Conservation (phyloP, 306 rosid species). For the Cicer arietinum region DNA sequence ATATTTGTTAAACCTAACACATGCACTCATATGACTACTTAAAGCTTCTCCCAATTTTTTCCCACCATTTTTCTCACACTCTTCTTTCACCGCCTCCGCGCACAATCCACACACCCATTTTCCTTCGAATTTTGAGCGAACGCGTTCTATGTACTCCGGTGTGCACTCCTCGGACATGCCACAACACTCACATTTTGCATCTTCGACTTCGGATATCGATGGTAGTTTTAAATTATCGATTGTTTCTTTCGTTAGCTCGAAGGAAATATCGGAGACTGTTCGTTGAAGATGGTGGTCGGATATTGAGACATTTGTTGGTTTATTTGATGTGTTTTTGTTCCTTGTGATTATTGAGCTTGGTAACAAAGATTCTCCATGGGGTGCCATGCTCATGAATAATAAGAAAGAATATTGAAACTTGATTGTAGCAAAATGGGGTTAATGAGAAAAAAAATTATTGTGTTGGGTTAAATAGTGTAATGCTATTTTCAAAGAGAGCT, state of each 20-base stretch:
- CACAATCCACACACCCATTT: conserved; percentile 90
- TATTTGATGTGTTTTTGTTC: conserved; percentile 46
- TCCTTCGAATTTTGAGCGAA: conserved; percentile 69
- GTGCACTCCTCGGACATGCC: conserved; percentile 98
- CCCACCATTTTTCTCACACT: conserved; percentile 83
- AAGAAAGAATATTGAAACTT: conserved; percentile 26
- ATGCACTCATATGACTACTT: conserved; percentile 74
- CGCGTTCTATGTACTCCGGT: conserved; percentile 71
- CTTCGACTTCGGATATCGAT: conserved; percentile 73
- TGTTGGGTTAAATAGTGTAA: not conserved
- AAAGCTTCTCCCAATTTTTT: conserved; percentile 68
- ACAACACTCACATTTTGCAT: conserved; percentile 92
- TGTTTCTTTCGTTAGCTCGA: conserved; percentile 63
- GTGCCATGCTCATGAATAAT: conserved; percentile 59
- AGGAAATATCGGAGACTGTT: conserved; percentile 79
- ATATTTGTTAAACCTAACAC: conserved; percentile 79
- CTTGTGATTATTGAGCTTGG: conserved; percentile 40
- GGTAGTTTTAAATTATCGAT: conserved; percentile 54
- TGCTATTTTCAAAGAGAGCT: not conserved
- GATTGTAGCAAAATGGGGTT: conserved; percentile 18
- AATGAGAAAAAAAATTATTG: not conserved
- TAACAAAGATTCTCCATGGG: conserved; percentile 70
- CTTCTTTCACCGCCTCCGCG: conserved; percentile 89
- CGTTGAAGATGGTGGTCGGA: conserved; percentile 63
- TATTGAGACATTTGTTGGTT: conserved; percentile 59